Evolutionary conservation across 768 basidiomycete species (phyloP).

Genomic region (Macrolepiota fuliginosa): DNA sequence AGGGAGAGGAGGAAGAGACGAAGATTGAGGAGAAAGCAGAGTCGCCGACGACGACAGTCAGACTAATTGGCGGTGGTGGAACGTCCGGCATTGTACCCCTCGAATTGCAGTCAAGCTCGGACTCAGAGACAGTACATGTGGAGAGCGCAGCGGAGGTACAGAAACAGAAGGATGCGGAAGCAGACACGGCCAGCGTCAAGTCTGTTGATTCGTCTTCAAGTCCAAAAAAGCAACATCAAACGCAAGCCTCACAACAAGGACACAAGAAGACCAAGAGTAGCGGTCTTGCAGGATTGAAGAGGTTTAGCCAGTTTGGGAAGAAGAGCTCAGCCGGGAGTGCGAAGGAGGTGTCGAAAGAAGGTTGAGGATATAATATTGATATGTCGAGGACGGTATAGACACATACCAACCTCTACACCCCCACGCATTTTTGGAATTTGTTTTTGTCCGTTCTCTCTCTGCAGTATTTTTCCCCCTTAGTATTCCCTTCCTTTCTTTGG

Average conservation of each 20-base stretch:
- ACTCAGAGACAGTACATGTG: slow-evolving; percentile 26
- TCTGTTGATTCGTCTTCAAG: slow-evolving; percentile 30
- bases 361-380: background rate
- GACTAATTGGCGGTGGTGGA: slow-evolving; percentile 58
- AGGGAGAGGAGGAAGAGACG: background rate
- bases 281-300: slow-evolving; percentile 54
- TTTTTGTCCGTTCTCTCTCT: background rate
- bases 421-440: slow-evolving; percentile 1
- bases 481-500: background rate
- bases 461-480: background rate
- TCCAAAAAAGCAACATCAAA: slow-evolving; percentile 16
- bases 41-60: slow-evolving; percentile 44
- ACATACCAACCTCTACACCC: background rate
- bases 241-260: slow-evolving; percentile 23
- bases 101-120: slow-evolving; percentile 9
- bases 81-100: slow-evolving; percentile 32
- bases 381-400: background rate
- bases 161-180: slow-evolving; percentile 35
- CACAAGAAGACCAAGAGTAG: slow-evolving; percentile 64
- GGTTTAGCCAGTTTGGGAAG: slow-evolving; percentile 45
- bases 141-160: slow-evolving; percentile 25
- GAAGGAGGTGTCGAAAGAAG: slow-evolving; percentile 32
- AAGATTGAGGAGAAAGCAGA: slow-evolving; percentile 7
- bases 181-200: slow-evolving; percentile 33
- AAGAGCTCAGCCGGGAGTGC: slow-evolving; percentile 50